These are phyloP conservation scores for Vitis rupestris DNA, from an alignment of 164 flowering plant species.

Conservation along the genomic window DNA sequence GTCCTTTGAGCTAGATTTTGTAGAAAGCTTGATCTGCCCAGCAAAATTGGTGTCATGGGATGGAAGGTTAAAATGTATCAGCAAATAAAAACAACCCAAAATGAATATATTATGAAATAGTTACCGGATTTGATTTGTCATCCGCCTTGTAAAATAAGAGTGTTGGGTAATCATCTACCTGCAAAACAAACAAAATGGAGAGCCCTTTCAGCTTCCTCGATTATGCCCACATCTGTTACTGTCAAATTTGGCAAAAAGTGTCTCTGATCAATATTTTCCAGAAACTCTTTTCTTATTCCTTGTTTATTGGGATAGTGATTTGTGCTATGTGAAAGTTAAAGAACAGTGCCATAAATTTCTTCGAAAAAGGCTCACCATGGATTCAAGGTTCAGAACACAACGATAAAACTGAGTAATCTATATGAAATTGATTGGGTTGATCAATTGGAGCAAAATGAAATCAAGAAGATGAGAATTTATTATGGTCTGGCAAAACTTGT, in stretches of 20 bases:
- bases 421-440: not conserved
- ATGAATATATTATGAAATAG: not conserved
- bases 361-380: not conserved
- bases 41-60: conserved; percentile 6
- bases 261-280: too few relatives aligned
- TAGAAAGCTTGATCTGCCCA: conserved; percentile 64
- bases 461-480: not conserved
- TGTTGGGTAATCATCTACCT: conserved; percentile 76
- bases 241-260: too few relatives aligned
- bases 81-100: not conserved
- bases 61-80: not conserved
- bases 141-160: conserved; percentile 66
- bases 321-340: not conserved
- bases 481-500: too few relatives aligned
- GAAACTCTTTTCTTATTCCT: too few relatives aligned
- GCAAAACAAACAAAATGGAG: conserved; percentile 19
- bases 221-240: not conserved
- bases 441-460: not conserved
- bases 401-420: too few relatives aligned
- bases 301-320: too few relatives aligned
- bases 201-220: not conserved
- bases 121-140: conserved; percentile 80
- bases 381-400: not conserved
- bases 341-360: not conserved
- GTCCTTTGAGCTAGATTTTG: conserved; percentile 71